Percentiles rank a stretch among this genome's conserved stretches.
Evolutionary conservation across 805 yeast species (phyloP).

Genomic region (Limtongia smithiae): DNA sequence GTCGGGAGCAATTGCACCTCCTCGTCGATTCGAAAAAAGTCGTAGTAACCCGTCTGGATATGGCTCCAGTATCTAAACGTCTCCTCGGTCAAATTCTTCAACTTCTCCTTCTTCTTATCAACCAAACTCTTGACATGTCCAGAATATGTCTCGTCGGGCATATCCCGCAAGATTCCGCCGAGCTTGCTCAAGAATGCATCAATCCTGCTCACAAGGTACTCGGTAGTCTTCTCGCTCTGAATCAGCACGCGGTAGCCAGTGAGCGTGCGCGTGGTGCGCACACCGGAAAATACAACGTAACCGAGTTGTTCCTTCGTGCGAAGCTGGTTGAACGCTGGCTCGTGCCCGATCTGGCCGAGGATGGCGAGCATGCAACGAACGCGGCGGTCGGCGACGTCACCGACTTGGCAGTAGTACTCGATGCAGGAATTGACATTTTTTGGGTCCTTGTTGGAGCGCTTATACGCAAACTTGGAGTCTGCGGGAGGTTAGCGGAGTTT

Average conservation of each 20-base stretch:
- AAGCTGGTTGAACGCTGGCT: conserved; percentile 84
- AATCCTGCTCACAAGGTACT: conserved; percentile 72
- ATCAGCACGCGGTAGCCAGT: conserved; percentile 70
- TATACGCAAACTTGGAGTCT: conserved; percentile 42
- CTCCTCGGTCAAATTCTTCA: conserved; percentile 79
- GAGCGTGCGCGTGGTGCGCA: conserved; percentile 63
- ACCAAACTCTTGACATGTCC: conserved; percentile 68
- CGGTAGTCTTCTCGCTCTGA: conserved; percentile 77
- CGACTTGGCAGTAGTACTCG: conserved; percentile 71
- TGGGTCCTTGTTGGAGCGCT: conserved; percentile 54
- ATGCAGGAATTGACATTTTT: conserved; percentile 80
- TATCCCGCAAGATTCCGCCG: conserved; percentile 44
- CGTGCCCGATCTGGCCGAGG: conserved; percentile 67
- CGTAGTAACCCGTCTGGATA: conserved; percentile 73
- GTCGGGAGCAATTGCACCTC: conserved; percentile 55
- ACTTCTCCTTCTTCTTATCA: conserved; percentile 61
- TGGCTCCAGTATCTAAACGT: conserved; percentile 58
- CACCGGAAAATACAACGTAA: conserved; percentile 83
- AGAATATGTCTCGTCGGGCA: conserved; percentile 62
- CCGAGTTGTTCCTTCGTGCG: conserved; percentile 95
- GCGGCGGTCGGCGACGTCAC: conserved; percentile 45
- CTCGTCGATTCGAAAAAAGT: conserved; percentile 54
- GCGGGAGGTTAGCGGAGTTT: conserved; percentile 42
- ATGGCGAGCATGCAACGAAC: conserved; percentile 56
- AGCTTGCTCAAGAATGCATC: conserved; percentile 56